Evolutionary conservation across 2,329 filamentous ascomycete species (phyloP), one percentile per base, ranked within the genome.

Genomic region (Orbilia blumenaviensis): DNA sequence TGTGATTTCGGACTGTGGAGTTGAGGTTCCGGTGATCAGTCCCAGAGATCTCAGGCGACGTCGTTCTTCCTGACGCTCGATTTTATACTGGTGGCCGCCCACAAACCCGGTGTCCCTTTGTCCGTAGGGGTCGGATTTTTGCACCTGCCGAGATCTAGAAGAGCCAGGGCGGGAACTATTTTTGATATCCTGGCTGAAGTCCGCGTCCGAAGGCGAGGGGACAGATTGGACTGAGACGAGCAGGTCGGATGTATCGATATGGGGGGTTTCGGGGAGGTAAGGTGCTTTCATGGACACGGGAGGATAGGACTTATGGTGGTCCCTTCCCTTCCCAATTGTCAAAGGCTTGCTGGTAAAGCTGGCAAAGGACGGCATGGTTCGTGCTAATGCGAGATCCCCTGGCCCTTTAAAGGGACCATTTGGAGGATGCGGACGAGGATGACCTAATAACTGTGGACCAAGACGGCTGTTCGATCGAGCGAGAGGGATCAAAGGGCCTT

Each of bases 251-350:
- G 72, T 76, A 38, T 76, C 72, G 41, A 76, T 29, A 69, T 76
- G 72, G 16, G 54, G 72, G 27, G 72, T 64, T 60, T 76, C 72
- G 23, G 72, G 72, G 72, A 76, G 72, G 38, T 52, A 60, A 44
- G 72, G 72, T 42, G 72, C 66, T 69, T 69, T 76, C 72, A 76
- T 69, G 32, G 72, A 76, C 48, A 69, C 60, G 46, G 72, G 72
- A 18, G 72, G 72, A n/a, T 76, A 76, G 41, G 72, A 69, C 58
- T 66, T 69, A 38, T 56, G 52, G 21, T 69, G 64, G 41, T 44
- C 72, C 48, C 50, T 69, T 27, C 58, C 64, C 42, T 76, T 68
- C 21, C 72, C 72, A 44, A 69, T 69, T 16, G 60, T 34, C 56
- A 76, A 52, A 14, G 72, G 72, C 50, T 69, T 76, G 48, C 16